These are phyloP conservation scores for Phaeosphaeriaceae sp. DNA, from an alignment of 2,329 filamentous ascomycete species.

Conservation along the genomic window DNA sequence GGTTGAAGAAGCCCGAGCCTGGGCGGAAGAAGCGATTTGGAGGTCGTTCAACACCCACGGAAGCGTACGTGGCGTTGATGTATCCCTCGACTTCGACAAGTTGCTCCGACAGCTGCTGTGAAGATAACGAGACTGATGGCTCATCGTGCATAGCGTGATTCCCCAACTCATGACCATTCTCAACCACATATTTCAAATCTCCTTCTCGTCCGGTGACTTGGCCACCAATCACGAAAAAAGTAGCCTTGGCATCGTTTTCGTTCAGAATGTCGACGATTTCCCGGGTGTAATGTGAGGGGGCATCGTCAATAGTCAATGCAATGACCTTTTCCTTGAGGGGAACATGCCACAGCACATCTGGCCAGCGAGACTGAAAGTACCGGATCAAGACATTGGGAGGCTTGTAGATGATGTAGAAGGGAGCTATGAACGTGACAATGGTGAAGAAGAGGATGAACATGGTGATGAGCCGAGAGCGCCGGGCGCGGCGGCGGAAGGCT, in stretches of 20 bases:
- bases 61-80: slow-evolving; percentile 64
- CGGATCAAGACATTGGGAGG: slow-evolving; percentile 75
- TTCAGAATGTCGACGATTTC: slow-evolving; percentile 74
- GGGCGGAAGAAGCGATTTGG: slow-evolving; percentile 76
- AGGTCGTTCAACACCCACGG: slow-evolving; percentile 50
- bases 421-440: slow-evolving; percentile 33
- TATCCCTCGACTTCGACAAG: slow-evolving; percentile 69
- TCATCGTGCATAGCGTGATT: slow-evolving; percentile 94
- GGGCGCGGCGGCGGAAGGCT: slow-evolving; percentile 47
- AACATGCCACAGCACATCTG: slow-evolving; percentile 80
- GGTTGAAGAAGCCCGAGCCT: slow-evolving; percentile 83
- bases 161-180: slow-evolving; percentile 67
- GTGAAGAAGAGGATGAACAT: slow-evolving; percentile 43
- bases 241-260: slow-evolving; percentile 72
- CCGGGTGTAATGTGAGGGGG: slow-evolving; percentile 74
- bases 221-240: slow-evolving; percentile 86
- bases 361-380: slow-evolving; percentile 74
- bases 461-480: slow-evolving; percentile 46
- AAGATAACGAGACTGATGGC: slow-evolving; percentile 68
- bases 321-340: slow-evolving; percentile 67
- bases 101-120: slow-evolving; percentile 67
- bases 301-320: slow-evolving; percentile 87
- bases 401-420: slow-evolving; percentile 77
- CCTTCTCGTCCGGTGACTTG: slow-evolving; percentile 67
- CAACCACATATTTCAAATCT: slow-evolving; percentile 60